Evolutionary conservation across 1,284 basidiomycete species (phyloP).

Genomic region (Schizophyllum amplum): DNA sequence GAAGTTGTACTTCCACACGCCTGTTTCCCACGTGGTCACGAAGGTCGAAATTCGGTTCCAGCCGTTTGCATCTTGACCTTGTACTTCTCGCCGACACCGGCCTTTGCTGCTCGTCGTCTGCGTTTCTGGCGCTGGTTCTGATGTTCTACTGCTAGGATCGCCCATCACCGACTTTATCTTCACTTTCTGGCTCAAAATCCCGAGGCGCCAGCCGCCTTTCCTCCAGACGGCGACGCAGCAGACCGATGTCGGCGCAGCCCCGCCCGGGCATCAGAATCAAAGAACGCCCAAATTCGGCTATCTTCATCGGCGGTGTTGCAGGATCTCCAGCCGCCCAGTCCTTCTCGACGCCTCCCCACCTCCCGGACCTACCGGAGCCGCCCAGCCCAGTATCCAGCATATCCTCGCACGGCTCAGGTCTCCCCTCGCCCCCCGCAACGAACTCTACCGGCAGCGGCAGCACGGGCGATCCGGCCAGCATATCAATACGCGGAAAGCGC

Average conservation of each 20-base stretch:
- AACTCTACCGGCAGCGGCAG: conserved; percentile 76
- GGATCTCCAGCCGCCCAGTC: conserved; percentile 14
- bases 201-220: not conserved
- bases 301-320: conserved; percentile 32
- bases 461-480: conserved; percentile 51
- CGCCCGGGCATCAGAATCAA: not conserved
- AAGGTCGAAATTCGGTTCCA: not conserved
- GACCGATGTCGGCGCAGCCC: not conserved
- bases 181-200: not conserved
- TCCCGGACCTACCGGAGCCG: conserved; percentile 64
- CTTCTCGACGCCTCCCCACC: conserved; percentile 22
- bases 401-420: conserved; percentile 44
- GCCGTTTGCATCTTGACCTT: conserved; percentile 2
- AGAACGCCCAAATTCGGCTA: not conserved
- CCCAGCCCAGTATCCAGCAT: conserved; percentile 46
- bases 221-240: not conserved
- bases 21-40: not conserved
- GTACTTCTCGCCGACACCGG: not conserved
- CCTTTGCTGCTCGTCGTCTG: not conserved
- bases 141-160: not conserved
- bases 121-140: not conserved
- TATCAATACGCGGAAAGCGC: conserved; percentile 28
- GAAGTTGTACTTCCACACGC: not conserved
- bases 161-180: not conserved
- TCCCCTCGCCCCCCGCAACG: conserved; percentile 73